Percentiles rank a stretch among this genome's conserved stretches.
Conservation (phyloP, 1,284 basidiomycete genomes). For the Mycosarcoma mackinlayi region DNA sequence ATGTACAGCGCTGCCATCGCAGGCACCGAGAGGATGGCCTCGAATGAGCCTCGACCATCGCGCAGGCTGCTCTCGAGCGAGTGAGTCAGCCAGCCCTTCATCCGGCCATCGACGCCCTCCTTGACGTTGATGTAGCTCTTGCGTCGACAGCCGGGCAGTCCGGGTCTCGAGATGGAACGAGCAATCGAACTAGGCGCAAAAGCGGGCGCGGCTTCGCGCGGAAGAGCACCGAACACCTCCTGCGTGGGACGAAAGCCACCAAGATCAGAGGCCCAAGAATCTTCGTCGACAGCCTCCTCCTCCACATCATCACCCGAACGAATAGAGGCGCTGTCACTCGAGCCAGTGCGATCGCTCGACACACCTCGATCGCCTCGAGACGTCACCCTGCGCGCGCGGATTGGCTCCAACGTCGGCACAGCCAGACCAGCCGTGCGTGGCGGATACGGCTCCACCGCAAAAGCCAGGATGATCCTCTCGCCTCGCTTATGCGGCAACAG, state of each 20-base stretch:
- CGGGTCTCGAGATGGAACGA: constrained; percentile 22
- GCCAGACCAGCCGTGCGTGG: constrained; percentile 45
- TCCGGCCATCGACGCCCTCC: constrained; percentile 47
- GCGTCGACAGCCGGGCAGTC: constrained; percentile 21
- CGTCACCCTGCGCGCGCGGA: constrained; percentile 18
- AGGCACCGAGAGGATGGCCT: constrained; percentile 48
- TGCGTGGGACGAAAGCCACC: constrained; percentile 42
- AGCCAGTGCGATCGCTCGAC: constrained; percentile 12
- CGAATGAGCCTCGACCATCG: constrained; percentile 24
- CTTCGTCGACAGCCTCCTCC: constrained; percentile 37
- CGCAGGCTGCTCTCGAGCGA: constrained; percentile 36
- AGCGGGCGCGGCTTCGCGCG: constrained; percentile 14
- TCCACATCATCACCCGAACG: constrained; percentile 18
- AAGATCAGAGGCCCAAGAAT: constrained; percentile 44
- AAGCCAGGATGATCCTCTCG: constrained; percentile 45
- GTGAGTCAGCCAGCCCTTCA: constrained; percentile 53
- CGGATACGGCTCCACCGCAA: constrained; percentile 50
- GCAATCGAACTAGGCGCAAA: constrained; percentile 17
- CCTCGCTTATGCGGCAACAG: constrained; percentile 44
- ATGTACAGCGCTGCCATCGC: constrained; percentile 52
- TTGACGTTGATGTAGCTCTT: constrained; percentile 54
- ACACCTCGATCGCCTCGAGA: constrained; percentile 23
- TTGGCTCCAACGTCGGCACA: constrained; percentile 41
- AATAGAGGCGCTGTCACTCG: constrained; percentile 16
- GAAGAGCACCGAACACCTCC: constrained; percentile 47